A percentile compares a stretch with the other conserved stretches of the same genome.
Evolutionary conservation across 1,139 yeast species (phyloP).

Genomic region (Debaryomyces psychrophilus): DNA sequence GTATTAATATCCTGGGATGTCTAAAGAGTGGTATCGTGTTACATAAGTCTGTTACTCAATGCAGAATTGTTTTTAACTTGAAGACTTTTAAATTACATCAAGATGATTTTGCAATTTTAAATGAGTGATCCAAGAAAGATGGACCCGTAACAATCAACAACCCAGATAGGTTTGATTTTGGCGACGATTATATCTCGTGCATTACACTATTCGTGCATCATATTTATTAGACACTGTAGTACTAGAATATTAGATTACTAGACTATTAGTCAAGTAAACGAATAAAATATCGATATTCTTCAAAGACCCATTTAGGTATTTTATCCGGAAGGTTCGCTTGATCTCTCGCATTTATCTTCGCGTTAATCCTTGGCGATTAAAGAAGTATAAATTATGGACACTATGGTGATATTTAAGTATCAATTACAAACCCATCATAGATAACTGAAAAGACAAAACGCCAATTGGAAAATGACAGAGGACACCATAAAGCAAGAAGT

Average conservation of each 20-base stretch:
- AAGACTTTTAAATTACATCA: slow-evolving; percentile 33
- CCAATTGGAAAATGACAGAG: not conserved
- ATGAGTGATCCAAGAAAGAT: slow-evolving; percentile 30
- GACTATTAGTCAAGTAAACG: too few species aligned
- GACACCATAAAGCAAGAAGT: slow-evolving; percentile 36
- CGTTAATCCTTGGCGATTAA: not conserved
- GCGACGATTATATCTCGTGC: not conserved
- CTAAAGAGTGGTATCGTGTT: slow-evolving; percentile 53
- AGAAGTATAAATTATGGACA: not conserved
- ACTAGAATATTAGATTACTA: not conserved
- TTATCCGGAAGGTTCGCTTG: too few species aligned
- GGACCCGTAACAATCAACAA: slow-evolving; percentile 36
- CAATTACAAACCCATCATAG: not conserved
- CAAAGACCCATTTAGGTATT: too few species aligned
- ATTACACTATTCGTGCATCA: too few species aligned
- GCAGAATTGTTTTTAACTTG: slow-evolving; percentile 39
- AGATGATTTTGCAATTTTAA: slow-evolving; percentile 39
- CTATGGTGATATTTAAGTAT: not conserved
- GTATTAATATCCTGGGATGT: slow-evolving; percentile 58
- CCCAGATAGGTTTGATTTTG: slow-evolving; percentile 23
- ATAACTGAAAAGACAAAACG: not conserved
- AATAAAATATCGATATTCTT: too few species aligned
- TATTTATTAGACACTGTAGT: not conserved
- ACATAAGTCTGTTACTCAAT: slow-evolving; percentile 53
- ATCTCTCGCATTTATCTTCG: not conserved